These are phyloP conservation scores for Tylopilus felleus DNA, from an alignment of 768 basidiomycete genomes.

Conservation along the genomic window DNA sequence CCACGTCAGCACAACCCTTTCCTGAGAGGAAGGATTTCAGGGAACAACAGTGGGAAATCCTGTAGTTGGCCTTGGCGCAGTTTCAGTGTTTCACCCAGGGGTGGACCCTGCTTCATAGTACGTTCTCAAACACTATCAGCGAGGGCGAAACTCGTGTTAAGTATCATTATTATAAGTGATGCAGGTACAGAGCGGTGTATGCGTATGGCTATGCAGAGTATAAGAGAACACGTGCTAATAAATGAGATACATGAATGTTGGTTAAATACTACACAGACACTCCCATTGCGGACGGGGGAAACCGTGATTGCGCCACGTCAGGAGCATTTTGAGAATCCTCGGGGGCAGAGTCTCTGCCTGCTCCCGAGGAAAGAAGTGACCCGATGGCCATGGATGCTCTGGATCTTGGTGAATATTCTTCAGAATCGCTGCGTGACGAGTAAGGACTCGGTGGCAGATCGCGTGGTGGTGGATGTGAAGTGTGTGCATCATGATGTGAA, in stretches of 20 bases:
- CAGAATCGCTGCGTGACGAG: constrained; percentile 64
- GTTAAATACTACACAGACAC: constrained; percentile 19
- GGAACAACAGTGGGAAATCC: constrained; percentile 4
- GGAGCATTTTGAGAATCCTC: constrained; percentile 25
- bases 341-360: constrained; percentile 24
- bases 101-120: constrained; percentile 9
- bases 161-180: constrained; percentile 22
- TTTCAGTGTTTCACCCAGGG: constrained; percentile 3
- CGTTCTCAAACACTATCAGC: background rate
- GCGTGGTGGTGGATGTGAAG: constrained; percentile 37
- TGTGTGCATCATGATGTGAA: constrained; percentile 33
- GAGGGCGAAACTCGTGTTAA: background rate
- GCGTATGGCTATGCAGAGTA: constrained; percentile 17
- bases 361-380: constrained; percentile 57
- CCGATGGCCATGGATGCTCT: constrained; percentile 79
- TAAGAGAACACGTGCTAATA: constrained; percentile 16
- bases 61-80: constrained; percentile 10
- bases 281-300: constrained; percentile 19
- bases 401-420: constrained; percentile 68
- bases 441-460: constrained; percentile 73
- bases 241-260: constrained; percentile 11
- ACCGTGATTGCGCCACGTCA: constrained; percentile 19
- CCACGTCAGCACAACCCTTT: constrained; percentile 19
- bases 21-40: constrained; percentile 1
- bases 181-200: constrained; percentile 18